Evolutionary conservation across 148 eudicot genomes (phyloP).

Genomic region (Polygonum maritimum): DNA sequence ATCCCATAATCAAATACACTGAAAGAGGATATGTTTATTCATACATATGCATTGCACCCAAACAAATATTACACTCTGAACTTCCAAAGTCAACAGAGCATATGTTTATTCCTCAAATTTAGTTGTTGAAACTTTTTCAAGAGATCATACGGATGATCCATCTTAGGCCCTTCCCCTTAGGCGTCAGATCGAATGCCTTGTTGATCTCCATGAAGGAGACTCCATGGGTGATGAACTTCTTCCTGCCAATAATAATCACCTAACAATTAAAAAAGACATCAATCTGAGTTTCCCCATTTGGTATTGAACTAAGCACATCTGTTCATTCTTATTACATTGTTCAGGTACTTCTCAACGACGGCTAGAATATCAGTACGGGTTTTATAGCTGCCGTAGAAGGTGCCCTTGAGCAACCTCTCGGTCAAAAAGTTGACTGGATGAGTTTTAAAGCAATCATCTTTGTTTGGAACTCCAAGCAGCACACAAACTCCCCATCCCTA

Average conservation of each 20-base stretch:
- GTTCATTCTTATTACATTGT: background rate
- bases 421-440: slow-evolving; percentile 35
- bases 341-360: too few species aligned
- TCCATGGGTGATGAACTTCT: too few species aligned
- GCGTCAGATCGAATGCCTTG: too few species aligned
- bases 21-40: background rate
- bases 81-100: background rate
- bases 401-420: slow-evolving; percentile 4
- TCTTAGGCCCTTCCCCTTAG: too few species aligned
- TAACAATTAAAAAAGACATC: background rate
- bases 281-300: background rate
- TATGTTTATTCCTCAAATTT: background rate
- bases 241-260: background rate
- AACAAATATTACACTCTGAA: background rate
- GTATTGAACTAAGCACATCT: background rate
- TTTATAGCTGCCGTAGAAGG: too few species aligned
- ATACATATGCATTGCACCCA: background rate
- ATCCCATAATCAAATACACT: background rate
- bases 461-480: slow-evolving; percentile 44
- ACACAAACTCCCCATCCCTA: slow-evolving; percentile 56
- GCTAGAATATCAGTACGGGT: too few species aligned
- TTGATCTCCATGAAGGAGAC: too few species aligned
- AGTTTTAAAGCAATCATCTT: slow-evolving; percentile 38
- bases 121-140: background rate
- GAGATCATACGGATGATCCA: slow-evolving; percentile 26